These are phyloP conservation scores for Naegleria lovaniensis DNA, from an alignment of 208 protist species.

Conservation along the genomic window DNA sequence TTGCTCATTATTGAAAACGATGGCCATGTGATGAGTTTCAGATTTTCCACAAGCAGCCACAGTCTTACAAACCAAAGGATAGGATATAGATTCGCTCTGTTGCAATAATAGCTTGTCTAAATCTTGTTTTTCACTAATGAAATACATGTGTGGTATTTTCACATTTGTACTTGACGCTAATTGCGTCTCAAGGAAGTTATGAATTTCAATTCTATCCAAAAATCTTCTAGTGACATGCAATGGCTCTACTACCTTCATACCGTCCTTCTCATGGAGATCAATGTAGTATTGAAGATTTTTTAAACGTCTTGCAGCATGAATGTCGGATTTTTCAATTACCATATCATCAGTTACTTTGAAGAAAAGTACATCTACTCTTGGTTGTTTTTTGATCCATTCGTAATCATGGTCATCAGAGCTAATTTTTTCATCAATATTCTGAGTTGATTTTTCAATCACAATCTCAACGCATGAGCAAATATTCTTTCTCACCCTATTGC, in stretches of 20 bases:
- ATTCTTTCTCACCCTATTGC: not conserved
- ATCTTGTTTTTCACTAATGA: not conserved
- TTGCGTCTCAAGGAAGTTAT: not conserved
- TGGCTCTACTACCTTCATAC: not conserved
- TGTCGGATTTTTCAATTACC: not conserved
- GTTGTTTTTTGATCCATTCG: not conserved
- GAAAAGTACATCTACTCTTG: not conserved
- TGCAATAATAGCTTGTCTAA: not conserved
- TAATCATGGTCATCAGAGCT: no score
- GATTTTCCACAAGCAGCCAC: not conserved
- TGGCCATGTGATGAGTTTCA: slow-evolving; percentile 21
- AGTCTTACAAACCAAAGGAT: slow-evolving; percentile 2
- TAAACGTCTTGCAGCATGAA: not conserved
- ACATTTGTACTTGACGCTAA: not conserved
- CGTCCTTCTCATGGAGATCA: not conserved
- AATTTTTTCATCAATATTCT: not conserved
- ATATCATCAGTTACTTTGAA: slow-evolving; percentile 5
- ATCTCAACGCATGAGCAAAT: not conserved
- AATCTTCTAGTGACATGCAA: not conserved
- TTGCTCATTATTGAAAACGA: not conserved
- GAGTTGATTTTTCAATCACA: not conserved
- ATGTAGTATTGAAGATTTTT: not conserved
- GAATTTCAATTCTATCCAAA: not conserved
- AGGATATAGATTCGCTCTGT: not conserved
- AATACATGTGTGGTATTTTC: not conserved